phyloP scores from a whole-genome alignment of 1,284 basidiomycete genomes.

The Mycosarcoma mackinlayi region DNA sequence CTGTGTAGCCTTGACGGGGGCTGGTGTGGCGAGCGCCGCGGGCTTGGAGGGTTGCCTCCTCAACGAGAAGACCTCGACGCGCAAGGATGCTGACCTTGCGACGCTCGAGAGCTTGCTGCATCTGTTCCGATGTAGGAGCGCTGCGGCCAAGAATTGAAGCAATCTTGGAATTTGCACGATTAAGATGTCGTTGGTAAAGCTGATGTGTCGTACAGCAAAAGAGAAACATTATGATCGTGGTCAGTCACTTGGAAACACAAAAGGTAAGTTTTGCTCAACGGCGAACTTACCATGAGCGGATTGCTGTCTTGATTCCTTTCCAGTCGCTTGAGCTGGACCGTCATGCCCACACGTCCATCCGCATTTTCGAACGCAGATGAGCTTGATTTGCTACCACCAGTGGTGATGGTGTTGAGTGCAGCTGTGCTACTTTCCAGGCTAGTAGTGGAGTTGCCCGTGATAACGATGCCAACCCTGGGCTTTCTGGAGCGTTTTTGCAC shows the following conservation, averaged over 20 bases:
- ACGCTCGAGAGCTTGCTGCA: constrained; percentile 30
- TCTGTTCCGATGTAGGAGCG: constrained; percentile 28
- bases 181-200: constrained; percentile 57
- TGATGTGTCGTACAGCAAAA: constrained; percentile 1
- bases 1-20: constrained; percentile 42
- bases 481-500: constrained; percentile 16
- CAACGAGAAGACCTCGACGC: constrained; percentile 13
- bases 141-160: constrained; percentile 39
- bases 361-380: constrained; percentile 14
- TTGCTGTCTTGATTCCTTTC: constrained; percentile 13
- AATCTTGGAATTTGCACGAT: constrained; percentile 52
- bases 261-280: too few species aligned
- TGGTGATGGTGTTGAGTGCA: constrained; percentile 19
- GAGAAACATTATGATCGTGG: not conserved
- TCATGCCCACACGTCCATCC: constrained; percentile 34
- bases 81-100: constrained; percentile 31
- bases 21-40: constrained; percentile 8
- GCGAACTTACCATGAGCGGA: constrained; percentile 46
- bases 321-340: constrained; percentile 42
- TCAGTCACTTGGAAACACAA: not conserved
- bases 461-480: constrained; percentile 48
- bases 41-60: not conserved
- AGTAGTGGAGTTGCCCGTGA: constrained; percentile 16
- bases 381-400: constrained; percentile 10
- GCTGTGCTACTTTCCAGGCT: not conserved